These are phyloP conservation scores for Diplotaxis tenuifolia DNA, from an alignment of 345 rosid genomes.

Conservation along the genomic window DNA sequence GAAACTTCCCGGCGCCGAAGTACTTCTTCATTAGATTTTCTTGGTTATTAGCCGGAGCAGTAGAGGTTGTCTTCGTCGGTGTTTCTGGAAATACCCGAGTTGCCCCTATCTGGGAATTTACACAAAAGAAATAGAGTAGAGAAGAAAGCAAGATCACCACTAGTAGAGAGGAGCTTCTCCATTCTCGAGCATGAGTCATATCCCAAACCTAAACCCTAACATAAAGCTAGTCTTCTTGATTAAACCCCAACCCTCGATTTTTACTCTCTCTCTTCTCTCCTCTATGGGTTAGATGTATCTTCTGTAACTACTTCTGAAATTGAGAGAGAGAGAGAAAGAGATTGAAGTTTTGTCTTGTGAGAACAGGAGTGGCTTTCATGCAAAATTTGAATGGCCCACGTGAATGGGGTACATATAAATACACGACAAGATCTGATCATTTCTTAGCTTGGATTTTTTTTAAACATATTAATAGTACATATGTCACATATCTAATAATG, in stretches of 20 bases:
- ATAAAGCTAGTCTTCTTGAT: slow-evolving; percentile 34
- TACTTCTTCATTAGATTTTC: slow-evolving; percentile 40
- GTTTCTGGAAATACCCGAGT: slow-evolving; percentile 42
- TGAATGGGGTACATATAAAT: slow-evolving; percentile 33
- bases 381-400: slow-evolving; percentile 41
- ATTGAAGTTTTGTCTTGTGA: slow-evolving; percentile 29
- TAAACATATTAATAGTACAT: slow-evolving; percentile 15
- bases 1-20: slow-evolving; percentile 43
- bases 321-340: slow-evolving; percentile 13
- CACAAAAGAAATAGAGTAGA: slow-evolving; percentile 8
- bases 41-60: slow-evolving; percentile 7
- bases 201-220: slow-evolving; percentile 37
- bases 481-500: slow-evolving; percentile 9
- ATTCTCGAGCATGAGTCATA: slow-evolving; percentile 37
- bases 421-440: slow-evolving; percentile 27
- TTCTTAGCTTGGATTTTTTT: background rate
- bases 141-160: slow-evolving; percentile 31
- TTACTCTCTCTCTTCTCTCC: background rate
- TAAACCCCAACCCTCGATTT: slow-evolving; percentile 27
- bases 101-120: slow-evolving; percentile 43
- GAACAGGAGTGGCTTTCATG: slow-evolving; percentile 36
- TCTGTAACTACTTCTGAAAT: slow-evolving; percentile 9
- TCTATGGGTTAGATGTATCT: slow-evolving; percentile 23
- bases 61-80: background rate
- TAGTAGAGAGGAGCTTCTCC: slow-evolving; percentile 33